Evolutionary conservation across 2,329 filamentous ascomycete species (phyloP).

Genomic region (Aspergillus intermedius): DNA sequence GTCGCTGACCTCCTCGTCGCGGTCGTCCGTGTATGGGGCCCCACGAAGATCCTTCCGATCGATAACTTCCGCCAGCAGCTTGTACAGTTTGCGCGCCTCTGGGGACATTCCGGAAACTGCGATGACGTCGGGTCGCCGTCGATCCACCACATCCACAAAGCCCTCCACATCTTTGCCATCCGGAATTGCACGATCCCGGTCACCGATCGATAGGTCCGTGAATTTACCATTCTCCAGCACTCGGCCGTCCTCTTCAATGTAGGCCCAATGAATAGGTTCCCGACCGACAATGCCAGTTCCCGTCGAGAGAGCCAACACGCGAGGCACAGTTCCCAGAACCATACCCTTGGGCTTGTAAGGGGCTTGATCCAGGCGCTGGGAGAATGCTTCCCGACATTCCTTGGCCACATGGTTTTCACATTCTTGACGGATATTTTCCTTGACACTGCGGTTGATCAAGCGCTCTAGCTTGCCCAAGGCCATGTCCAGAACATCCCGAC

Average conservation of each 20-base stretch:
- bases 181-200: constrained; percentile 60
- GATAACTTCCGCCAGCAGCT: constrained; percentile 72
- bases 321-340: constrained; percentile 77
- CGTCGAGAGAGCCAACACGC: constrained; percentile 80
- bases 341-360: constrained; percentile 94
- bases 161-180: constrained; percentile 59
- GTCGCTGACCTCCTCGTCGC: constrained; percentile 67
- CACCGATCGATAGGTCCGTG: constrained; percentile 62
- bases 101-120: constrained; percentile 83
- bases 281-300: constrained; percentile 67
- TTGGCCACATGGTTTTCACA: constrained; percentile 91
- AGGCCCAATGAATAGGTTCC: constrained; percentile 84
- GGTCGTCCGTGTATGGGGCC: constrained; percentile 78
- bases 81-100: constrained; percentile 76
- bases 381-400: constrained; percentile 81
- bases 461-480: constrained; percentile 76
- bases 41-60: constrained; percentile 70
- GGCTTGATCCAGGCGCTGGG: constrained; percentile 84
- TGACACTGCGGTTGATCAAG: constrained; percentile 83
- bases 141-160: constrained; percentile 72
- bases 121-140: constrained; percentile 81
- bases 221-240: constrained; percentile 87
- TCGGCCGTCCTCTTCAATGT: constrained; percentile 85
- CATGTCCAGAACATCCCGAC: constrained; percentile 74
- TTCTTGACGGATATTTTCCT: constrained; percentile 86